phyloP scores from a whole-genome alignment of 1,139 yeast species.

The Candida labiduridarum region DNA sequence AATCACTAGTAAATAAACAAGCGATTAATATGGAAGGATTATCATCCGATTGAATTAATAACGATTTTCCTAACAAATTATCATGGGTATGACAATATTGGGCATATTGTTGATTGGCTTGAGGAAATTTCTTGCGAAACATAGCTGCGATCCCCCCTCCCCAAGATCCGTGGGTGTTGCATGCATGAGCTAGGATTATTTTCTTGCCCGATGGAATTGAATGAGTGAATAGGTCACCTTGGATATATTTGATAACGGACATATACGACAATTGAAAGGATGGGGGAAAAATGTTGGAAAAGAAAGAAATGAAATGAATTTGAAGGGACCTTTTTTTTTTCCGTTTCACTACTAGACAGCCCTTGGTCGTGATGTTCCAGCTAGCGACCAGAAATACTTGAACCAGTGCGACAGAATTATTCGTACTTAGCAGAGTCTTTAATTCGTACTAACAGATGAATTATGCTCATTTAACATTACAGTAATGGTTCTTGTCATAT shows the following conservation, averaged over 20 bases:
- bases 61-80: constrained; percentile 55
- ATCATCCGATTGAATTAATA: constrained; percentile 40
- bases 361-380: no score
- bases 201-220: constrained; percentile 18
- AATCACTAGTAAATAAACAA: constrained; percentile 70
- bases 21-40: constrained; percentile 36
- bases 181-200: constrained; percentile 65
- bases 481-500: no score
- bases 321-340: no score
- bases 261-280: neutral
- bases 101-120: constrained; percentile 49
- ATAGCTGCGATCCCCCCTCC: constrained; percentile 78
- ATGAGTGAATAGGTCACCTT: constrained; percentile 61
- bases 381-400: no score
- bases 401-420: no score
- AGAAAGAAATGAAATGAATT: neutral
- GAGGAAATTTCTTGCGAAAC: constrained; percentile 53
- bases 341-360: no score
- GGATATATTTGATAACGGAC: constrained; percentile 46
- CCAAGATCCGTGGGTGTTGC: constrained; percentile 81
- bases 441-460: no score
- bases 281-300: neutral
- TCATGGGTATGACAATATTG: constrained; percentile 45
- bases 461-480: no score
- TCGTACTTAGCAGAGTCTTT: no score